These are phyloP conservation scores for Xylaria scruposa DNA, from an alignment of 495 filamentous ascomycete genomes.

Conservation along the genomic window DNA sequence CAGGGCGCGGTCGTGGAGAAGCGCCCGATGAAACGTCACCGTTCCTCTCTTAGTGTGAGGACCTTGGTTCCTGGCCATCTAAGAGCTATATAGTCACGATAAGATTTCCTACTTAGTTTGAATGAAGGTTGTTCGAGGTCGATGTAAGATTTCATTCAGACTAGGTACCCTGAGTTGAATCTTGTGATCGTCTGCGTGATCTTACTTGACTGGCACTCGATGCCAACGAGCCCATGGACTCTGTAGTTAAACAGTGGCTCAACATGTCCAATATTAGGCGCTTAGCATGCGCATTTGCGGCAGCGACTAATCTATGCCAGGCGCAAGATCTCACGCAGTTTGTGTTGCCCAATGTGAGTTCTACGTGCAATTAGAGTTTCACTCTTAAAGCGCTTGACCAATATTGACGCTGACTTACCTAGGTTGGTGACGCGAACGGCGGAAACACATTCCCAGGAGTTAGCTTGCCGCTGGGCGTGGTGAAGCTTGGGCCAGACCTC, in stretches of 20 bases:
- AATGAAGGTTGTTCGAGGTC: not conserved
- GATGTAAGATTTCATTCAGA: not conserved
- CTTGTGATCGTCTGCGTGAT: not conserved
- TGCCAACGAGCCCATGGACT: not conserved
- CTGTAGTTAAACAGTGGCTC: not conserved
- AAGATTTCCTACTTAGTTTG: not conserved
- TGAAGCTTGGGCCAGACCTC: conserved; percentile 73
- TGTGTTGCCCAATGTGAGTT: conserved; percentile 33
- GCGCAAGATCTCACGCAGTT: conserved; percentile 35
- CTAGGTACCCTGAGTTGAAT: not conserved
- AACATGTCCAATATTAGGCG: not conserved
- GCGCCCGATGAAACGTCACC: conserved; percentile 18
- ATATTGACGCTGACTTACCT: not conserved
- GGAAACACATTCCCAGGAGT: conserved; percentile 77
- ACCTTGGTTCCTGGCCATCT: not conserved
- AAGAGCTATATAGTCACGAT: too few relatives aligned
- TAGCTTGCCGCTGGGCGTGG: conserved; percentile 69
- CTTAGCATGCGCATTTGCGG: not conserved
- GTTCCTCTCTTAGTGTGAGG: not conserved
- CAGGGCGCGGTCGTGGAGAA: not conserved
- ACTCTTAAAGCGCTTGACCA: not conserved
- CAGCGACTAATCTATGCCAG: not conserved
- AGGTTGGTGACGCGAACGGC: conserved; percentile 53
- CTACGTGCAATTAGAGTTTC: too few relatives aligned
- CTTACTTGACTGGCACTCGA: not conserved